Evolutionary conservation across 495 filamentous ascomycete species (phyloP), one percentile per base, ranked within the genome.

Genomic region (Xylaria flabelliformis): DNA sequence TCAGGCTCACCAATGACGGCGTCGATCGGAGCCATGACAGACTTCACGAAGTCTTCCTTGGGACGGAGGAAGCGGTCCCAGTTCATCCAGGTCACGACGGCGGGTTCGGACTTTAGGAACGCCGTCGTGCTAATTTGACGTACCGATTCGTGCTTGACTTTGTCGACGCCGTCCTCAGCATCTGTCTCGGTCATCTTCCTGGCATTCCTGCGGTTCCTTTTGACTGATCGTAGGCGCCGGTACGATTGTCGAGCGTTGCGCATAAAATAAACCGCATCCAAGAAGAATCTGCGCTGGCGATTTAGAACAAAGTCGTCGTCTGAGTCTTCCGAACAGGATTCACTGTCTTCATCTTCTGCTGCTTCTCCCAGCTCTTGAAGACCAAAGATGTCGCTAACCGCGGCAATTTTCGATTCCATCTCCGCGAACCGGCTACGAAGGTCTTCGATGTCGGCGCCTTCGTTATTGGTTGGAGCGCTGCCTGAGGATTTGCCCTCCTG

Each of bases 191-290:
- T n/a, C n/a, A n/a, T n/a, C 21, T 53, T 53, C 21, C 3, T 24
- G 0, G 0, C 7, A 24, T 9, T 3, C 50, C 50, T 21, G n/a
- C n/a, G n/a, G 1, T 3, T 3, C 1, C 2, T 15, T 12, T 8
- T 53, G 13, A 1, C 3, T 8, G 9, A n/a, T 4, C 26, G n/a
- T 12, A 53, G 12, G 9, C 1, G 21, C 9, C 13, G 2, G 10
- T 24, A 15, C 0, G n/a, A 2, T 0, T 12, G 1, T 9, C 50
- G 50, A 26, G 50, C 50, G 1, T 10, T 3, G 6, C 3, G n/a
- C 50, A 53, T 24, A 21, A 53, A 24, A 26, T 24, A 24, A 21
- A 15, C 21, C 7, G 50, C 50, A 9, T 53, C 50, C 1, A 21
- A 53, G 21, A 53, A 26, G 21, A 53, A 51, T 1, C 6, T 3